Evolutionary conservation across 495 filamentous ascomycete species (phyloP), one percentile per base, ranked within the genome.

Genomic region (Pyrenula aspistea): DNA sequence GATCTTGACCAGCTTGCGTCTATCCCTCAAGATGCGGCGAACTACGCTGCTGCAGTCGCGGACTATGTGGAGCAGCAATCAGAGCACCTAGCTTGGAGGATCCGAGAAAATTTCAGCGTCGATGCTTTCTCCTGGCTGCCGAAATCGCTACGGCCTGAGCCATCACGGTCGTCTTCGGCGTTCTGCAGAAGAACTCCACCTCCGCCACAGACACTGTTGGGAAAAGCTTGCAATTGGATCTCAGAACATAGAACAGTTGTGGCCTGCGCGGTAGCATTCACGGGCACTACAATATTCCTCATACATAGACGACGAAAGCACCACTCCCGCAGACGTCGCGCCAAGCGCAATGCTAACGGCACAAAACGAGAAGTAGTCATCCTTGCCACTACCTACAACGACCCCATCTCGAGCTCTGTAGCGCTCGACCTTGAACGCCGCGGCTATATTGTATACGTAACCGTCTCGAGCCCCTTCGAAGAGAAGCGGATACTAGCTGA

Each of bases 381-480:
- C 78, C 70, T 57, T 74, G 63, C 52, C 8, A 53, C 54, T 3
- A 15, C 54, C 22, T 55, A 54, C 53, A 80, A 84, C 58, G 82
- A 93, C 57, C 88, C 90, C 20, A 75, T 95, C 62, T 89, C 87
- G 0, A 80, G 83, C 58, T 86, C 88, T 15, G 79, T 98, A 56
- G 81, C 88, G 1, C 65, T 88, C 24, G 94, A 97, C 62, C 65
- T 98, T 56, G 93, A 97, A 68, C 80, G 90, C 53, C 81, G 91
- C 53, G 94, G 94, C 12, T 97, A 95, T 65, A 88, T 97, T 51
- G 91, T 97, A 22, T 97, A 88, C 63, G 74, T 98, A 53, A 86
- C 93, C 0, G 90, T 88, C 58, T 84, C 78, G 57, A 86, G 80
- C 10, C 67, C 79, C 50, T 86, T 93, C 53, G 94, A 97, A 59